Evolutionary conservation across 768 basidiomycete species (phyloP).

Genomic region (Phylloporus arenicola): DNA sequence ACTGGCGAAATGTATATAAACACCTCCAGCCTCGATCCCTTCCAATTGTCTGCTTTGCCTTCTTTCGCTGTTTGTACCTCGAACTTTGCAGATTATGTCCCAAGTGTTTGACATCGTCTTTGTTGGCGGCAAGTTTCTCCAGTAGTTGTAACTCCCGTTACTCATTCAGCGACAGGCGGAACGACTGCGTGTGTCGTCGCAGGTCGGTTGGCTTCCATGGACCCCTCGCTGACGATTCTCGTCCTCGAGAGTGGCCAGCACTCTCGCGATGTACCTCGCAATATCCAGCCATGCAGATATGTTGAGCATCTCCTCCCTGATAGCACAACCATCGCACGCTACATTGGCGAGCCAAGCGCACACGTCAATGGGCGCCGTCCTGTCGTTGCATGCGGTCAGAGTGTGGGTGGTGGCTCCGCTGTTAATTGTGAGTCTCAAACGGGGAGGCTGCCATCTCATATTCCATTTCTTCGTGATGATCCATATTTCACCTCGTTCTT

Average conservation of each 20-base stretch:
- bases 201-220: constrained; percentile 20
- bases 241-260: constrained; percentile 25
- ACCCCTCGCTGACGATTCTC: constrained; percentile 25
- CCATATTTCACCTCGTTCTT: too few relatives aligned
- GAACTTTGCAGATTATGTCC: background rate
- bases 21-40: too few relatives aligned
- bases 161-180: constrained; percentile 12
- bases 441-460: background rate
- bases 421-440: constrained; percentile 14
- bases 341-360: constrained; percentile 9
- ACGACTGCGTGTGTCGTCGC: constrained; percentile 25
- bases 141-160: too few relatives aligned
- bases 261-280: constrained; percentile 12
- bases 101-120: constrained; percentile 4
- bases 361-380: constrained; percentile 11
- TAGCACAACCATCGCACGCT: constrained; percentile 14
- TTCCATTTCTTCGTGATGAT: too few relatives aligned
- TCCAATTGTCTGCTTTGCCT: background rate
- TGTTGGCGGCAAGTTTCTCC: background rate
- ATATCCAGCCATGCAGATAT: constrained; percentile 19
- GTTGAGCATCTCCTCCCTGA: constrained; percentile 10
- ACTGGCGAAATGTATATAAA: too few relatives aligned
- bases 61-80: background rate
- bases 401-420: constrained; percentile 25
- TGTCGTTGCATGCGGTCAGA: constrained; percentile 13